Evolutionary conservation across 805 yeast species (phyloP), one percentile per base, ranked within the genome.

Genomic region (Saccharomycopsis oosterbeekiorum): DNA sequence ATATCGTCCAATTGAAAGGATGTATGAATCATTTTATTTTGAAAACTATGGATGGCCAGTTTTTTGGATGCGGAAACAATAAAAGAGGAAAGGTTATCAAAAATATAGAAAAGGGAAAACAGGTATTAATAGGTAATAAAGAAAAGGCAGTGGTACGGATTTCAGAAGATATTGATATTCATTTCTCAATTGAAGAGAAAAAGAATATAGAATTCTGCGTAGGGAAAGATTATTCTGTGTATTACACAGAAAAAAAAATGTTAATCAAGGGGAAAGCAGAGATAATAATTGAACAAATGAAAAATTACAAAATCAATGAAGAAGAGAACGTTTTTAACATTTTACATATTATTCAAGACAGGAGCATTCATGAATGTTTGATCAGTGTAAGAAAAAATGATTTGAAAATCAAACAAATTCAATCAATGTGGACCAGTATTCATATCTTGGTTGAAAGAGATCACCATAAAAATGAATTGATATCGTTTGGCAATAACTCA

Each of bases 381-480:
- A 4, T 47, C n/a, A 14, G 9, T 6, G 47, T 26, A 12, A 2
- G 51, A 15, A 36, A 56, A 4, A 42, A 40, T 11, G 36, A 39
- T 29, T 17, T 4, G 4, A 3, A 69, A 68, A 17, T 58, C 50
- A 11, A 59, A 2, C 65, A 70, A 12, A 67, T 82, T 53, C 70
- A 75, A 50, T 65, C 84, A 10, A 89, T 92, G 88, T 90, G 97
- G 97, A 80, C 93, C 0, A 85, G 96, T 0, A 62, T 87, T 0
- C 96, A 89, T 71, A 62, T 83, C 1, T 43, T 76, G 42, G 64
- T 62, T 57, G 40, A 62, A 0, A 62, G 21, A 54, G 29, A 59
- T 41, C 59, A 21, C 10, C 55, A 43, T 67, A 68, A 17, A 19
- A 59, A n/a, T 15, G 36, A 51, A 2, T 66, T 84, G 1, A 24